These are phyloP conservation scores for Pycnococcus provasolii DNA, from an alignment of 139 green algal genomes.

Conservation along the genomic window DNA sequence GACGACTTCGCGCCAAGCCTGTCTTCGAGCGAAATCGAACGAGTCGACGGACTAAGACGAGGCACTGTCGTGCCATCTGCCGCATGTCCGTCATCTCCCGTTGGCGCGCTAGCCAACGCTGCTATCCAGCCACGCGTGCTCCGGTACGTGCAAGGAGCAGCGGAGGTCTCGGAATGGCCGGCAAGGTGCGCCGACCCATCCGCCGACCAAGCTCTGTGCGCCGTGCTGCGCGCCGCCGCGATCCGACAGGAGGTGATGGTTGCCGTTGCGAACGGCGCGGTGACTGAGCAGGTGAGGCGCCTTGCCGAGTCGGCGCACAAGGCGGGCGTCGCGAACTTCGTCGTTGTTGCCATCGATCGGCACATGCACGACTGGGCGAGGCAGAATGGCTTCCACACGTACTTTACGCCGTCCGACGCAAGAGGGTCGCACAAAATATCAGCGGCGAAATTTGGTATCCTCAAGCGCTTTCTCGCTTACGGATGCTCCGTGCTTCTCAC, in stretches of 20 bases:
- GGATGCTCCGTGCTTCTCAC: constrained; percentile 31
- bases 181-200: constrained; percentile 2
- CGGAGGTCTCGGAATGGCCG: neutral
- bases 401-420: neutral
- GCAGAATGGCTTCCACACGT: constrained; percentile 1
- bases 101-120: neutral
- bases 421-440: constrained; percentile 26
- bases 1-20: too few species aligned
- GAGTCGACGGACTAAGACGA: neutral
- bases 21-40: neutral
- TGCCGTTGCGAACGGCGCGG: constrained; percentile 20
- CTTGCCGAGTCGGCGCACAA: neutral
- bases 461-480: constrained; percentile 20
- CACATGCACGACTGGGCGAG: neutral
- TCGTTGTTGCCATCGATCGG: constrained; percentile 23
- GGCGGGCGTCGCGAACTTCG: constrained; percentile 24
- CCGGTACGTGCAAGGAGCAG: neutral
- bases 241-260: constrained; percentile 27
- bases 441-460: constrained; percentile 30
- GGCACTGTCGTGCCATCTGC: neutral
- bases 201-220: constrained; percentile 4
- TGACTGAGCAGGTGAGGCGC: too few species aligned
- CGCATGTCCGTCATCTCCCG: neutral
- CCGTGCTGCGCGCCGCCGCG: constrained; percentile 4
- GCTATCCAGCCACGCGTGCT: neutral